phyloP scores from a whole-genome alignment of 108 stramenopile species.

The Stephanodiscus minutulus region DNA sequence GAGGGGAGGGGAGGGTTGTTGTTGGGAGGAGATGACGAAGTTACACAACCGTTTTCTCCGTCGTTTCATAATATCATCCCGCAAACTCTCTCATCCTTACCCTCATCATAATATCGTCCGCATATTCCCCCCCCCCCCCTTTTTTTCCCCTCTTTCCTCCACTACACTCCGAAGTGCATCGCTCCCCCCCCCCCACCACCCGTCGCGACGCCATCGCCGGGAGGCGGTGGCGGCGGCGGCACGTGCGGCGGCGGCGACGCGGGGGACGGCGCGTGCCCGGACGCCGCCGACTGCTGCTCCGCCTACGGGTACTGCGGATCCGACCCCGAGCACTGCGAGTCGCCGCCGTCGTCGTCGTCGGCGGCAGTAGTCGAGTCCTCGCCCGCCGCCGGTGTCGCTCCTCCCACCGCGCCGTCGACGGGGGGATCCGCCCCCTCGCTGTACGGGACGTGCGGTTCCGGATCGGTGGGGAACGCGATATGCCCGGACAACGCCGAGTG shows the following conservation, averaged over 20 bases:
- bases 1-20: neutral
- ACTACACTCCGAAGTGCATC: neutral
- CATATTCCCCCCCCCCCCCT: too few relatives aligned
- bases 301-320: conserved; percentile 33
- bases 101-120: too few relatives aligned
- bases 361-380: neutral
- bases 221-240: too few relatives aligned
- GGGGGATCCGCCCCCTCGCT: conserved; percentile 12
- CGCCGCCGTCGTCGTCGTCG: neutral
- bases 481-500: conserved; percentile 25
- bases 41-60: too few relatives aligned
- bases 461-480: conserved; percentile 31
- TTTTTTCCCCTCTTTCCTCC: neutral
- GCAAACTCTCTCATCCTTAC: too few relatives aligned
- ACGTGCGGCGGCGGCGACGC: conserved; percentile 14
- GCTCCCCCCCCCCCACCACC: neutral
- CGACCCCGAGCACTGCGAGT: conserved; percentile 21
- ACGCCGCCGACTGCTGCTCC: conserved; percentile 29
- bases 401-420: neutral
- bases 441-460: conserved; percentile 27
- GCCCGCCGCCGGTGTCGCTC: neutral
- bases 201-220: too few relatives aligned
- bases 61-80: too few relatives aligned
- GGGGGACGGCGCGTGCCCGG: conserved; percentile 20
- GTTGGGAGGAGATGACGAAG: too few relatives aligned